Evolutionary conservation across 176 grass and related monocot species (phyloP).

Genomic region (Hordeum marinum): DNA sequence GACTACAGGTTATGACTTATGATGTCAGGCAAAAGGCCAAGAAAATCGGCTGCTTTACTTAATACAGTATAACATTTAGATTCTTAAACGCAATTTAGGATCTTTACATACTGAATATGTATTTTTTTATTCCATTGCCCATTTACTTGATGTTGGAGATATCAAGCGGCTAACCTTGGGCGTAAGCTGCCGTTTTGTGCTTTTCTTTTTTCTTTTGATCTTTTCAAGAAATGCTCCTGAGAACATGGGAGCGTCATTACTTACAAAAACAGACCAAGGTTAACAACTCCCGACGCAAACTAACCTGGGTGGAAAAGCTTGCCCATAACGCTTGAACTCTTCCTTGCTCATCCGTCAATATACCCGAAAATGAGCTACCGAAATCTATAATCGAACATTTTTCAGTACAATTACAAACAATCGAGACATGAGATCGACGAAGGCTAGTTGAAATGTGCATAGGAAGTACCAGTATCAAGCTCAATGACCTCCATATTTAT

Average conservation of each 20-base stretch:
- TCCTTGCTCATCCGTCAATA: constrained; percentile 96
- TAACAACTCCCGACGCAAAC: constrained; percentile 26
- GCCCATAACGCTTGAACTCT: constrained; percentile 98
- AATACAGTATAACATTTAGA: background rate
- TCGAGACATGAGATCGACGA: background rate
- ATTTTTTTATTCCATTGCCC: background rate
- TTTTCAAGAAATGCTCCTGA: constrained; percentile 35
- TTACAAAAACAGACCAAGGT: constrained; percentile 27
- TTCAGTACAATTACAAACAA: constrained; percentile 1
- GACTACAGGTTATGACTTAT: background rate
- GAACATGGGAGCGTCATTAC: constrained; percentile 34
- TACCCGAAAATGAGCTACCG: constrained; percentile 93
- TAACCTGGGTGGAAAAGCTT: constrained; percentile 99
- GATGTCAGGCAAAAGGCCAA: background rate
- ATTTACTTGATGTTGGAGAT: constrained; percentile 32
- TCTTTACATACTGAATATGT: background rate
- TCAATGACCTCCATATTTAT: constrained; percentile 99
- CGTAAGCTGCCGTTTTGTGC: constrained; percentile 42
- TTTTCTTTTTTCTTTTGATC: constrained; percentile 57
- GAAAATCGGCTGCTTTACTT: background rate
- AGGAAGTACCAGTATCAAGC: constrained; percentile 85
- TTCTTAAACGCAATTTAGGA: background rate
- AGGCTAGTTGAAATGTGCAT: background rate
- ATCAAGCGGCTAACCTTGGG: constrained; percentile 42
- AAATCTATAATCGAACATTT: constrained; percentile 62